These are phyloP conservation scores for Urtica urens DNA, from an alignment of 306 rosid genomes.

Conservation along the genomic window DNA sequence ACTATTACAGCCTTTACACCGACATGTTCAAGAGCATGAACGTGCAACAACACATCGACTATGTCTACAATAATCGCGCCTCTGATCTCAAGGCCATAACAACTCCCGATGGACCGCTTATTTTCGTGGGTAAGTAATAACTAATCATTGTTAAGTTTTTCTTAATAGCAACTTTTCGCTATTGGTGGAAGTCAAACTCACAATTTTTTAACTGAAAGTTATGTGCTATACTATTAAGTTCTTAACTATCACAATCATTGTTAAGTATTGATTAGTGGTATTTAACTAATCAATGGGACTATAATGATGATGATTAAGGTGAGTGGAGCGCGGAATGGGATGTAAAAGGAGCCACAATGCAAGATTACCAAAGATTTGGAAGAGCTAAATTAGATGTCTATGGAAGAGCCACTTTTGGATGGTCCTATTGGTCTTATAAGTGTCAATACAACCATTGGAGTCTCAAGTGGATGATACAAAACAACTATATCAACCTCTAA, in stretches of 20 bases:
- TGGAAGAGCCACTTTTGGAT: slow-evolving; percentile 46
- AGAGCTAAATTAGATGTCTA: slow-evolving; percentile 33
- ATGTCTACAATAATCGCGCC: slow-evolving; percentile 27
- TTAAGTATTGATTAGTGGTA: too few species aligned
- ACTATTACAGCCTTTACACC: slow-evolving; percentile 40
- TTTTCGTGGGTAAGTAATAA: slow-evolving; percentile 30
- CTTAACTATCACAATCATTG: too few species aligned
- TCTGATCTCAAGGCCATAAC: slow-evolving; percentile 30
- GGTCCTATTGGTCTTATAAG: slow-evolving; percentile 62
- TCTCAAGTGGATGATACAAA: slow-evolving; percentile 49
- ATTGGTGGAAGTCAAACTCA: too few species aligned
- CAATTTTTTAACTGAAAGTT: too few species aligned
- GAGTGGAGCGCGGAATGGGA: slow-evolving; percentile 55
- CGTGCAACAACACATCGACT: slow-evolving; percentile 39
- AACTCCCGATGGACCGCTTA: slow-evolving; percentile 33
- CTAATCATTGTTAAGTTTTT: background rate
- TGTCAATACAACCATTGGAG: slow-evolving; percentile 31
- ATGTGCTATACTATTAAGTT: too few species aligned
- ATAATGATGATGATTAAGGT: slow-evolving; percentile 34
- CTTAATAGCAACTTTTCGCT: too few species aligned
- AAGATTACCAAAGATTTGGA: slow-evolving; percentile 28
- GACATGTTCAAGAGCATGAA: slow-evolving; percentile 25
- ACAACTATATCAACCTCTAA: slow-evolving; percentile 21
- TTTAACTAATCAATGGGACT: too few species aligned
- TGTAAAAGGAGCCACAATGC: slow-evolving; percentile 21